Evolutionary conservation across 108 stramenopile species (phyloP).

Genomic region (Cylindrotheca fusiformis): DNA sequence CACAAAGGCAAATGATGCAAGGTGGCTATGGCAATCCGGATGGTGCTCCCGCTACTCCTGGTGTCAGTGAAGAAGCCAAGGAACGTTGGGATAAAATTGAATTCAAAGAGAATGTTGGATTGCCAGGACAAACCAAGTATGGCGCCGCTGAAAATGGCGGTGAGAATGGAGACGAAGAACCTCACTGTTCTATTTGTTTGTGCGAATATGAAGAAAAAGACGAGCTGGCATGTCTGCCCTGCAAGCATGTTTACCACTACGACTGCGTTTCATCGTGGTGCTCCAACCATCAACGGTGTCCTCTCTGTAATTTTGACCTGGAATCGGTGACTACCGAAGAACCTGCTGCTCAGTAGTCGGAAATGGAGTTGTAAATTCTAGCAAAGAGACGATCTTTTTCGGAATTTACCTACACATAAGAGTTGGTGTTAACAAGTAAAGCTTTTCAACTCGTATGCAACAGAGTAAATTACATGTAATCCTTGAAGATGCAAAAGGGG

Average conservation of each 20-base stretch:
- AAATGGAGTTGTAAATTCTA: no score
- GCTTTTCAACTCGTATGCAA: no score
- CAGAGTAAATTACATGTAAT: no score
- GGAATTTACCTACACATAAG: no score
- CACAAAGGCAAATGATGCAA: conserved; percentile 82
- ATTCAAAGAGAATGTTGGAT: conserved; percentile 21
- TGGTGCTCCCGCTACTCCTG: conserved; percentile 34
- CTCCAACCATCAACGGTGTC: conserved; percentile 70
- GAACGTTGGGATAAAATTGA: conserved; percentile 66
- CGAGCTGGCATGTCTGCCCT: conserved; percentile 58
- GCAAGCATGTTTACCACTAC: conserved; percentile 77
- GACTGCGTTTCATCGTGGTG: conserved; percentile 82
- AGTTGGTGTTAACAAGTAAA: no score
- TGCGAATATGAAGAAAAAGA: conserved; percentile 86
- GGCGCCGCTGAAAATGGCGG: conserved; percentile 7
- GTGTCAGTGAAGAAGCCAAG: conserved; percentile 74
- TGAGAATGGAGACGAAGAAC: conserved; percentile 36
- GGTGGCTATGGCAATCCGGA: conserved; percentile 79
- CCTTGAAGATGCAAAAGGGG: no score
- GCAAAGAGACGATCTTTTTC: no score
- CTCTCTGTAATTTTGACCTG: conserved; percentile 85
- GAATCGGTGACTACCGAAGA: conserved; percentile 20
- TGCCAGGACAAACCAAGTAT: conserved; percentile 15
- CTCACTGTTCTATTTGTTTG: conserved; percentile 84
- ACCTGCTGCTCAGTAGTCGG: no score